These are phyloP conservation scores for Chlamydomonas reinhardtii DNA, from an alignment of 163 green algal genomes.

Conservation along the genomic window DNA sequence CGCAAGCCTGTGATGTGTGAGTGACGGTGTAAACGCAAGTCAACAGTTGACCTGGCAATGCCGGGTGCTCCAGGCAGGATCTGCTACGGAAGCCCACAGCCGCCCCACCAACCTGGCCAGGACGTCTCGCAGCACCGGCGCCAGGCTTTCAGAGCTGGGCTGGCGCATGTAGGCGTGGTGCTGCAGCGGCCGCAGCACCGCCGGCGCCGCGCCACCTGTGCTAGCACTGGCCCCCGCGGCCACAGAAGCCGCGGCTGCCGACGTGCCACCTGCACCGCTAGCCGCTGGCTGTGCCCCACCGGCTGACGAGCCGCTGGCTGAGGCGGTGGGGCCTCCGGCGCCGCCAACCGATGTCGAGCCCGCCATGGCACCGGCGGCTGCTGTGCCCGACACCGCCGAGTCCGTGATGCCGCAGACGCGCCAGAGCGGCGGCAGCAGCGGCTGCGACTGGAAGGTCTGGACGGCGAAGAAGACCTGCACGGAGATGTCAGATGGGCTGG, in stretches of 20 bases:
- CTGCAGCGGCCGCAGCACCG: conserved; percentile 14
- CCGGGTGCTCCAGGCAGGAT: too few species aligned
- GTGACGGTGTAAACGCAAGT: too few species aligned
- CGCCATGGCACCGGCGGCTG: neutral
- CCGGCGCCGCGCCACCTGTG: neutral
- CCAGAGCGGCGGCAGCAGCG: conserved; percentile 75
- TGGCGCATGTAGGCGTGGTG: neutral
- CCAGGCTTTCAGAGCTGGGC: neutral
- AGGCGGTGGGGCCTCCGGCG: neutral
- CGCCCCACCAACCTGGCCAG: neutral
- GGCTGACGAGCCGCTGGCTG: too few species aligned
- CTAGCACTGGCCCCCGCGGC: neutral
- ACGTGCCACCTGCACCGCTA: too few species aligned
- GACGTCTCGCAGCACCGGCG: conserved; percentile 10
- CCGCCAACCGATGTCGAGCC: neutral
- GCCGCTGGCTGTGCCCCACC: too few species aligned
- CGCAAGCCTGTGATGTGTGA: neutral
- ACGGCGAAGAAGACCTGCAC: conserved; percentile 73
- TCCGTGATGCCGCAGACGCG: conserved; percentile 58
- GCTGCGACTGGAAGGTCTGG: conserved; percentile 61
- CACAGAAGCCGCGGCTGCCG: neutral
- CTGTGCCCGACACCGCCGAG: neutral
- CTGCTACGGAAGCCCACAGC: too few species aligned
- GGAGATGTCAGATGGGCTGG: too few species aligned
- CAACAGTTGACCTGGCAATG: too few species aligned